Evolutionary conservation across 164 flowering plant species (phyloP), one percentile per base, ranked within the genome.

Genomic region (Stephania japonica): DNA sequence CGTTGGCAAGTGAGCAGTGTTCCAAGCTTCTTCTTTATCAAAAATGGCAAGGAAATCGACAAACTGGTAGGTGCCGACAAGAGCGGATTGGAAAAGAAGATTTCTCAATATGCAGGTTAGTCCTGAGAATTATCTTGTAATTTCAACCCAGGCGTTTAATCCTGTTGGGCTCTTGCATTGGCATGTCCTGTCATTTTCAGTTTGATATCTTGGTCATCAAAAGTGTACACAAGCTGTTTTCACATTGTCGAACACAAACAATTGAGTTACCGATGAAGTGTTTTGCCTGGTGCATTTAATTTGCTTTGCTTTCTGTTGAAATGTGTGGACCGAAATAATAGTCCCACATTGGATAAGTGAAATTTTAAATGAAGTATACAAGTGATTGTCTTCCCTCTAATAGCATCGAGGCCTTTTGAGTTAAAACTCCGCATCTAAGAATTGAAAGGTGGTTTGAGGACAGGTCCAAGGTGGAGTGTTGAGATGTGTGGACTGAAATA

Each of bases 1-100:
- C 67, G 68, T 62, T 86, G 92, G 91, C 84, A 84, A 68, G 72
- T 91, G 49, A 85, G 82, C 85, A 85, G 90, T 25, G 89, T 90
- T 38, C 91, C 94, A 0, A 78, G 87, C 70, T 85, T 87, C 70
- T 84, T 80, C 86, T 87, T 86, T 66, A 44, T 84, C 2, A 87
- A 77, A 75, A 73, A 90, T 50, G 88, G 91, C 32, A 83, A 83
- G 71, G 92, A 84, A 81, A 72, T 92, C 50, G 91, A 90, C 82
- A 87, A 81, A 75, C 79, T 88, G 1, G 83, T 86, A 0, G 91
- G 90, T 25, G 88, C 88, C 42, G 93, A 90, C 70, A 87, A 85
- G 75, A 70, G 59, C 66, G 74, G 81, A 12, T 94, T 91, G 41
- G 91, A 91, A 72, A 77, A 18, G 80, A 90, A 87, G 80, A 81